Base-by-base conservation (phyloP, 164 flowering plant genomes). In the Umbilicus rupestris region DNA sequence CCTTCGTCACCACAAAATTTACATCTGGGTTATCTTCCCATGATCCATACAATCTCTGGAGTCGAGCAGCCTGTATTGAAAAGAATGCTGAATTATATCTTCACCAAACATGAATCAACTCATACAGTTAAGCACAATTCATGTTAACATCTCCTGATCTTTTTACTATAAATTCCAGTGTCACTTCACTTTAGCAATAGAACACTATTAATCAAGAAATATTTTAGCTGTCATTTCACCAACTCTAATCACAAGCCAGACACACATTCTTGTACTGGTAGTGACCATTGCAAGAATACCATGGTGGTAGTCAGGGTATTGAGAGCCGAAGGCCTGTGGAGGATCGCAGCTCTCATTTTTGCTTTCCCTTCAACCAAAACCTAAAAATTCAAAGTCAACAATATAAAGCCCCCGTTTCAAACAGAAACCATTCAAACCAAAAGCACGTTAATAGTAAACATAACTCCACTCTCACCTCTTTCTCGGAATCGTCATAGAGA, bases 11-110 rank as follows among this genome's bases (percentile, higher is more conserved):
- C 66, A 88, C 82, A 75, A 92, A 92, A 41, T 92, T 92, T 69
- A 89, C 78, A 75, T 83, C 85, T 17, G 85, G 69, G 71, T 89
- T 92, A 20, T 89, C 96, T 74, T 92, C 96, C 98, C 98, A 92
- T 29, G 96, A 87, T 71, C 84, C 90, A 69, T 89, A 89, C 46
- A 92, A 75, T 63, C 83, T 90, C 71, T 78, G 85, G 68, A 90
- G 78, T 71, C 93, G 76, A 64, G 74, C 87, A 7, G 69, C 86
- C 98, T 92, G 76, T 17, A 28, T 24, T 49, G 10, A 31, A 11
- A 68, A n/a, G 0, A 66, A 30, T 67, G 71, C 17, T 16, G 50
- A 64, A 62, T n/a, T 37, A 52, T 26, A 8, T 30, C n/a, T 30
- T 15, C 59, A 12, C 22, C 24, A 28, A 15, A 46, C 41, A 39